A percentile compares a stretch with the other conserved stretches of the same genome.
These are phyloP conservation scores for Colletotrichum spaethianum DNA, from an alignment of 2,329 filamentous ascomycete genomes.

Conservation along the genomic window DNA sequence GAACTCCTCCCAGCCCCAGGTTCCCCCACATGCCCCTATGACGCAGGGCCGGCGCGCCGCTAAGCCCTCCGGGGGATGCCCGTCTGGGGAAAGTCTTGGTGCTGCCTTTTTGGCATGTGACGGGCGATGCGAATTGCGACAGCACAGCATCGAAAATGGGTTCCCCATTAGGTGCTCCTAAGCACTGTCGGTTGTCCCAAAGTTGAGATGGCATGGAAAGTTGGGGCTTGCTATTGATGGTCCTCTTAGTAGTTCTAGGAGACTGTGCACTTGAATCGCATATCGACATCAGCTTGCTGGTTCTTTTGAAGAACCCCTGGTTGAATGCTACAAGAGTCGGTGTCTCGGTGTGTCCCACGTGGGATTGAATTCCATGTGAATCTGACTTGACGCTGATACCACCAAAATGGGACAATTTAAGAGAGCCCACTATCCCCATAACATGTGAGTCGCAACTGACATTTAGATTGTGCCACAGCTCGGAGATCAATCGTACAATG, in stretches of 20 bases:
- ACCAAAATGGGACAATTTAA: background rate
- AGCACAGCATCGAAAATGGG: background rate
- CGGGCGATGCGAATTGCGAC: conserved; percentile 28
- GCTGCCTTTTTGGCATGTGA: conserved; percentile 37
- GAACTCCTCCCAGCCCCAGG: conserved; percentile 26
- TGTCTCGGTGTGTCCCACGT: conserved; percentile 29
- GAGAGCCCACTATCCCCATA: background rate
- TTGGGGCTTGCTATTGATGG: background rate
- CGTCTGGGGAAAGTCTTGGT: conserved; percentile 35
- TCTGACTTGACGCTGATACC: conserved; percentile 14
- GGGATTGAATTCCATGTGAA: conserved; percentile 33
- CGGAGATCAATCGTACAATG: background rate
- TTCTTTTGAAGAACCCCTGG: background rate
- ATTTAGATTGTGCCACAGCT: background rate
- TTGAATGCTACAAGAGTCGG: conserved; percentile 3
- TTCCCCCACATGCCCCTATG: conserved; percentile 40
- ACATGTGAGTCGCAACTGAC: background rate
- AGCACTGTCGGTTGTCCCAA: background rate
- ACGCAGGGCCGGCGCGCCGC: conserved; percentile 32
- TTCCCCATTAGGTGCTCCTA: background rate
- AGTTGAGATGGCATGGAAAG: background rate
- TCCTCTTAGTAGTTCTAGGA: background rate
- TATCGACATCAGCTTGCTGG: too few relatives aligned
- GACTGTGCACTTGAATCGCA: background rate
- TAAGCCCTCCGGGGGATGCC: conserved; percentile 28